These are phyloP conservation scores for Colletotrichum phormii DNA, from an alignment of 2,329 filamentous ascomycete species.

Conservation along the genomic window DNA sequence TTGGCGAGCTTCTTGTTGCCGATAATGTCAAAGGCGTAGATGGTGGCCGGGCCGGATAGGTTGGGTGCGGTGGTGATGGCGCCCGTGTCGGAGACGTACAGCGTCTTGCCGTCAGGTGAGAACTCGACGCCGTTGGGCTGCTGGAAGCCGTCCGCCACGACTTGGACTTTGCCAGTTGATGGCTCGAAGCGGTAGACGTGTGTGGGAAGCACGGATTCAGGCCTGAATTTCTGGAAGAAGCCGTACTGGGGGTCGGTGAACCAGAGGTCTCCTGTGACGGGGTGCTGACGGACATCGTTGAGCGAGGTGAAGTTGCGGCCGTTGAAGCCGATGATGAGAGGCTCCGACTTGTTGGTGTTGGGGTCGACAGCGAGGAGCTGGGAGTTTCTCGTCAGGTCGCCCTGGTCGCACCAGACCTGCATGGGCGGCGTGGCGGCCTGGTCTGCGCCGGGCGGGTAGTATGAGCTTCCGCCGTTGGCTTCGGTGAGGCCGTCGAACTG, in stretches of 20 bases:
- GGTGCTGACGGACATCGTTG: constrained; percentile 59
- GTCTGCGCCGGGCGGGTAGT: constrained; percentile 37
- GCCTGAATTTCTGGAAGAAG: constrained; percentile 58
- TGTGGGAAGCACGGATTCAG: constrained; percentile 54
- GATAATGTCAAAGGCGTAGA: constrained; percentile 34
- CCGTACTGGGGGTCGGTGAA: constrained; percentile 64
- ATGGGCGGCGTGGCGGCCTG: constrained; percentile 35
- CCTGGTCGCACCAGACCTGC: constrained; percentile 39
- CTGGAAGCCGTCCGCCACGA: constrained; percentile 60
- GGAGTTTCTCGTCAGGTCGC: constrained; percentile 26
- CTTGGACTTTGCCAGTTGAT: constrained; percentile 50
- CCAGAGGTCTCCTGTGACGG: constrained; percentile 56
- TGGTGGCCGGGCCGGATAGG: constrained; percentile 20
- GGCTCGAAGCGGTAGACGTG: constrained; percentile 62
- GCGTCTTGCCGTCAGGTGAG: constrained; percentile 55
- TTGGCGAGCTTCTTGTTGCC: constrained; percentile 45
- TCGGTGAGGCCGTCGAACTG: constrained; percentile 39
- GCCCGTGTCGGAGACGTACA: constrained; percentile 60
- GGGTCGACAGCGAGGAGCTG: constrained; percentile 35
- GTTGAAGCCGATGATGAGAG: constrained; percentile 28
- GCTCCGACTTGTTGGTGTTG: constrained; percentile 39
- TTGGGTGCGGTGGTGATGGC: constrained; percentile 10
- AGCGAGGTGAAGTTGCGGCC: constrained; percentile 56
- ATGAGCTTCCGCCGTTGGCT: constrained; percentile 40
- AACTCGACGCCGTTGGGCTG: constrained; percentile 59